phyloP scores from a whole-genome alignment of 2,329 filamentous ascomycete species.

The Phaeomoniella chlamydospora region DNA sequence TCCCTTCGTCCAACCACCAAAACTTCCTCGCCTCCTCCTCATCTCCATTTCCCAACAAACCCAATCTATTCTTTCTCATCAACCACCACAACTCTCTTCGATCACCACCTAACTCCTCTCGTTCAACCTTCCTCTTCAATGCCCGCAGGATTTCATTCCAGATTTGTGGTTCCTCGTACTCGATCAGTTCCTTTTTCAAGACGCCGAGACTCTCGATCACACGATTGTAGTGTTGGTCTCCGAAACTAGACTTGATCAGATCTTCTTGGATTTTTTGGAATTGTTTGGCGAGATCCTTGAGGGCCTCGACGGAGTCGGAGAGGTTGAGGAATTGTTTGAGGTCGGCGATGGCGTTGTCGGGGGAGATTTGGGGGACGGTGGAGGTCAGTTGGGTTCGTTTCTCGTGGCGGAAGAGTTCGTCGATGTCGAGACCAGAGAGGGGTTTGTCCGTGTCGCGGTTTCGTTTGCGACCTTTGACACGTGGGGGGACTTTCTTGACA shows the following conservation, averaged over 20 bases:
- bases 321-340: conserved; percentile 66
- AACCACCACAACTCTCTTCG: conserved; percentile 71
- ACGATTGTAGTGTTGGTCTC: conserved; percentile 57
- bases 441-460: conserved; percentile 61
- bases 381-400: conserved; percentile 32
- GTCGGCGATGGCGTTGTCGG: conserved; percentile 71
- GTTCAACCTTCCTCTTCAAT: conserved; percentile 59
- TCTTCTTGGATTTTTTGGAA: conserved; percentile 57
- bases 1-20: too few relatives aligned
- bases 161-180: conserved; percentile 57
- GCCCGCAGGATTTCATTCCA: conserved; percentile 62
- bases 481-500: conserved; percentile 79
- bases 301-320: conserved; percentile 43
- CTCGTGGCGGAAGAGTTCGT: conserved; percentile 58
- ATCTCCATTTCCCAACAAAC: conserved; percentile 53
- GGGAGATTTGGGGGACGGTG: conserved; percentile 36
- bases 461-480: conserved; percentile 57
- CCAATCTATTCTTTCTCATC: conserved; percentile 51
- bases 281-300: conserved; percentile 57
- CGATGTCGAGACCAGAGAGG: conserved; percentile 77
- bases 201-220: conserved; percentile 63
- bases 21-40: conserved; percentile 54
- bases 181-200: conserved; percentile 63
- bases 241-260: conserved; percentile 59
- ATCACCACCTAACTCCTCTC: conserved; percentile 59